Evolutionary conservation across 2,329 filamentous ascomycete genomes (phyloP), one percentile per base, ranked within the genome.

Genomic region (Aaosphaeria arxii): DNA sequence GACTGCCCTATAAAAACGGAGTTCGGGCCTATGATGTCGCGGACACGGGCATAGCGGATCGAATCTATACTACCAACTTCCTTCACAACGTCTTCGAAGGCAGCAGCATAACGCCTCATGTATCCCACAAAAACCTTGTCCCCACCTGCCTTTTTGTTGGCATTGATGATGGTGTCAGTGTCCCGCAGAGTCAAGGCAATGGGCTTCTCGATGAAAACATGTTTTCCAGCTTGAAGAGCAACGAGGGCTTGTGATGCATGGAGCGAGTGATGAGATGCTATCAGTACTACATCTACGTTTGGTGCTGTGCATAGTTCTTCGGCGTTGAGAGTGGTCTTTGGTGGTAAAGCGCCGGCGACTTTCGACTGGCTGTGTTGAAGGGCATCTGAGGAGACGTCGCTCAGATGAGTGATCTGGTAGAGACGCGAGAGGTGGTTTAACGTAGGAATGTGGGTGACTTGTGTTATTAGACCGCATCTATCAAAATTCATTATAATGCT

Each of bases 151-250:
- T 64, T 61, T 13, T 65, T 62, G 58, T 83, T 77, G 0, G 81
- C 81, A 0, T 69, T 74, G 30, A 77, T 65, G 24, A 86, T 76
- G 0, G 66, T 59, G 29, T 76, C 64, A 0, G 76, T 67, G 42
- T 77, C 75, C 2, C 67, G 70, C 17, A 77, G 63, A 28, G 71
- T 77, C 4, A 85, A 58, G 0, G 80, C 73, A 2, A 82, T 56
- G 0, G 83, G 83, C 48, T 84, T 84, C 59, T 86, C 82, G 4
- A 86, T 67, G 49, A 86, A 73, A 7, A 78, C 77, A 51, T 79
- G 70, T 59, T 86, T 86, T 45, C 76, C 73, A 11, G 77, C 64
- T 45, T 77, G 52, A 1, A 86, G 69, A 0, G 81, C 80, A 0
- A 75, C 56, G 29, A 84, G 69, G 3, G 73, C 74, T 48, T 82